Evolutionary conservation across 2,329 filamentous ascomycete genomes (phyloP).

Genomic region (Aulographum hederae): DNA sequence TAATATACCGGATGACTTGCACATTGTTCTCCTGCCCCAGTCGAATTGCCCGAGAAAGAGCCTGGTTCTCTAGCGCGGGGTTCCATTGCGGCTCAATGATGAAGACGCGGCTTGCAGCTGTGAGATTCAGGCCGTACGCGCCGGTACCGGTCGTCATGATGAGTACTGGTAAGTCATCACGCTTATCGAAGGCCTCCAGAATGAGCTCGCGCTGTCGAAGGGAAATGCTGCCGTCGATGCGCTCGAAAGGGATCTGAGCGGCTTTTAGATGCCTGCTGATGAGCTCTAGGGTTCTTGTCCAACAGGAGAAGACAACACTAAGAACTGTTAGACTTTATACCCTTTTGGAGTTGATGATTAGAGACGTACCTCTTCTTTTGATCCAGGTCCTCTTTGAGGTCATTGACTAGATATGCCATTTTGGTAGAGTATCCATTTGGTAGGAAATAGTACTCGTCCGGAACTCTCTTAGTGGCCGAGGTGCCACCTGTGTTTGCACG

Average conservation of each 20-base stretch:
- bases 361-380: constrained; percentile 51
- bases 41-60: constrained; percentile 29
- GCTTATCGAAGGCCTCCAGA: constrained; percentile 19
- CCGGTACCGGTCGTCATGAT: constrained; percentile 36
- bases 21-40: constrained; percentile 28
- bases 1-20: constrained; percentile 26
- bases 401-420: constrained; percentile 49
- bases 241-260: constrained; percentile 10
- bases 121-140: constrained; percentile 29
- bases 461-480: too few relatives aligned
- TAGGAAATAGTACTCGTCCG: too few relatives aligned
- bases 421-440: constrained; percentile 37
- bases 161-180: constrained; percentile 17
- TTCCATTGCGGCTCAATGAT: constrained; percentile 39
- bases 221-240: constrained; percentile 27
- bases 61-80: constrained; percentile 32
- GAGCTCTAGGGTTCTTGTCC: constrained; percentile 13
- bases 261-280: constrained; percentile 7
- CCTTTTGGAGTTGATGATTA: neutral
- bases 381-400: constrained; percentile 62
- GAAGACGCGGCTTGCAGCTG: constrained; percentile 28
- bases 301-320: constrained; percentile 15
- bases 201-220: constrained; percentile 18
- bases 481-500: too few relatives aligned
- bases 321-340: neutral